Evolutionary conservation across 345 rosid genomes (phyloP).

Genomic region (Syzygium grande): DNA sequence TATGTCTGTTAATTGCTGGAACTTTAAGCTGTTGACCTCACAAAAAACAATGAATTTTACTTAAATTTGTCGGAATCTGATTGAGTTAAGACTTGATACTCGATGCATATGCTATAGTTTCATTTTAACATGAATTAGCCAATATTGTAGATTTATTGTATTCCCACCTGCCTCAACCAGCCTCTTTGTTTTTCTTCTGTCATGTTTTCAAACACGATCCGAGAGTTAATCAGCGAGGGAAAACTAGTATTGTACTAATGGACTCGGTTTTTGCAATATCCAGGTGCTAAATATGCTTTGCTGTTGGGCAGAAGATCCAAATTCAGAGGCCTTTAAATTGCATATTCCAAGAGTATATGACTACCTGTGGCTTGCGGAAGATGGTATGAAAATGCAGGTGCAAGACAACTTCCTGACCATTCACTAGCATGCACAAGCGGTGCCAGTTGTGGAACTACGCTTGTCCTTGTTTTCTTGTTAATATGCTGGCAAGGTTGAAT

Average conservation of each 20-base stretch:
- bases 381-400: constrained; percentile 99
- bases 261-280: background rate
- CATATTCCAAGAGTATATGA: constrained; percentile 86
- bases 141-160: background rate
- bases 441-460: background rate
- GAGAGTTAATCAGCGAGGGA: background rate
- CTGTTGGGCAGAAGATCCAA: constrained; percentile 98
- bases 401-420: background rate
- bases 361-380: constrained; percentile 95
- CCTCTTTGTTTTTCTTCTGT: background rate
- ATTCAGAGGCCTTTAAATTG: constrained; percentile 87
- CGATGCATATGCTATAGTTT: background rate
- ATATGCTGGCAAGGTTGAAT: background rate
- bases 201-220: background rate
- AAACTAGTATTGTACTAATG: background rate
- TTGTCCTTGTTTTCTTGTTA: background rate
- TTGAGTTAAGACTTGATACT: background rate
- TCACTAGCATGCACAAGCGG: background rate
- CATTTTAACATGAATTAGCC: background rate
- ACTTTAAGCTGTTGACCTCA: background rate
- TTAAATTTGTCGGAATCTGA: background rate
- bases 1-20: background rate
- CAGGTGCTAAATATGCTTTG: constrained; percentile 98
- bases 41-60: background rate
- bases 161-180: background rate